These are phyloP conservation scores for Penicillium lividum DNA, from an alignment of 495 filamentous ascomycete genomes.

Conservation along the genomic window DNA sequence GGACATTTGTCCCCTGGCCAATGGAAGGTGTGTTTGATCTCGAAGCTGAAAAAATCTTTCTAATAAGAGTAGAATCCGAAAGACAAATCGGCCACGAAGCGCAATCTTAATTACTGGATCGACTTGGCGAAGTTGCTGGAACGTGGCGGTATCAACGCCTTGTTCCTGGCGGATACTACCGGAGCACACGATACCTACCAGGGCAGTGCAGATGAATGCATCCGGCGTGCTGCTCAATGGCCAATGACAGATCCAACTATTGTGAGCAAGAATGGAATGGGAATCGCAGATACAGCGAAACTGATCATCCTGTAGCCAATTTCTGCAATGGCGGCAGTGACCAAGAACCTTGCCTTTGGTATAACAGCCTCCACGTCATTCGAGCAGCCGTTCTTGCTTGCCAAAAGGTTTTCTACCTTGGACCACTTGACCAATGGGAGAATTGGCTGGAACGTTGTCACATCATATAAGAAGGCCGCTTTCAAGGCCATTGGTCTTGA, in stretches of 20 bases:
- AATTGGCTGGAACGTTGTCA: constrained; percentile 68
- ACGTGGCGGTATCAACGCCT: constrained; percentile 56
- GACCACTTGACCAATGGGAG: constrained; percentile 62
- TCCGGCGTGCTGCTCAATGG: constrained; percentile 56
- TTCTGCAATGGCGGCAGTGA: constrained; percentile 51
- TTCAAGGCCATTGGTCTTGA: constrained; percentile 60
- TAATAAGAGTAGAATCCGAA: constrained; percentile 46
- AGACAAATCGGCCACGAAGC: constrained; percentile 58
- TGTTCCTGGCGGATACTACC: constrained; percentile 64
- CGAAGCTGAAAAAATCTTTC: not conserved
- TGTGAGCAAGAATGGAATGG: constrained; percentile 33
- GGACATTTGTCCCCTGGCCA: constrained; percentile 67
- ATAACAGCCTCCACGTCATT: constrained; percentile 58
- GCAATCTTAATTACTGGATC: constrained; percentile 58
- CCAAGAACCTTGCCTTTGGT: constrained; percentile 48
- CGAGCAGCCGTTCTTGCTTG: constrained; percentile 58
- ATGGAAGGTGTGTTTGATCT: constrained; percentile 50
- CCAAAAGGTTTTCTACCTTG: constrained; percentile 61
- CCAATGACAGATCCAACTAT: constrained; percentile 57
- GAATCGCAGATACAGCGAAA: not conserved
- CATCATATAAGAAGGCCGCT: constrained; percentile 59
- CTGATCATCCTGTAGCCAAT: constrained; percentile 31
- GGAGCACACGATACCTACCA: constrained; percentile 61
- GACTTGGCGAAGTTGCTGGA: constrained; percentile 62
- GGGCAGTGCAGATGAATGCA: constrained; percentile 53